Percentiles rank a stretch among this genome's conserved stretches.
These are phyloP conservation scores for Stephanodiscus triporus DNA, from an alignment of 108 stramenopile species.

Conservation along the genomic window DNA sequence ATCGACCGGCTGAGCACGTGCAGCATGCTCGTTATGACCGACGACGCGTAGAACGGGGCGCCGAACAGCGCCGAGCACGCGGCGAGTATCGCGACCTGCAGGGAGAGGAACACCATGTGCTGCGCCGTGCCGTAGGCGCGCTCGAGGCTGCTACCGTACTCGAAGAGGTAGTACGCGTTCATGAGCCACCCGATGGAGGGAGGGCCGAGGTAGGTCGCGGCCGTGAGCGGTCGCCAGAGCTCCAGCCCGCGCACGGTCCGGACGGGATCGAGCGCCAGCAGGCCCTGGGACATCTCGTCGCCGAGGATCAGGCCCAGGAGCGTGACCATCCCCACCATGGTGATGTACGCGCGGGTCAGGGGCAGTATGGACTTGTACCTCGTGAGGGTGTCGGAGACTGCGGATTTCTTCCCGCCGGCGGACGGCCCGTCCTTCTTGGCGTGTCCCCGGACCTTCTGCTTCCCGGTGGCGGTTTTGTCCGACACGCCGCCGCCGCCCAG, in stretches of 20 bases:
- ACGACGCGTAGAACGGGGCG: constrained; percentile 79
- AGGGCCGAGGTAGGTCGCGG: constrained; percentile 84
- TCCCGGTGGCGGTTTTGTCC: constrained; percentile 59
- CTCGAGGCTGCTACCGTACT: constrained; percentile 87
- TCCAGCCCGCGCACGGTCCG: constrained; percentile 78
- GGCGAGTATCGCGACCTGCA: constrained; percentile 66
- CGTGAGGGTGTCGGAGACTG: constrained; percentile 52
- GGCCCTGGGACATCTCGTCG: constrained; percentile 80
- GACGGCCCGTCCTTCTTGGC: constrained; percentile 33
- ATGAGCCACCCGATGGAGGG: constrained; percentile 87
- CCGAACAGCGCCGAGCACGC: constrained; percentile 68
- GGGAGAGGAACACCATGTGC: constrained; percentile 70
- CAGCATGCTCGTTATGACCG: constrained; percentile 87
- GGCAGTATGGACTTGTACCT: constrained; percentile 83
- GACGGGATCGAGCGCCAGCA: constrained; percentile 83
- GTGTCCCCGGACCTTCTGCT: constrained; percentile 50
- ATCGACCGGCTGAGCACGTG: constrained; percentile 85
- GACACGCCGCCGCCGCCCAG: constrained; percentile 34
- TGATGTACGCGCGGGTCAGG: constrained; percentile 83
- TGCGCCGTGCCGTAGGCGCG: constrained; percentile 83
- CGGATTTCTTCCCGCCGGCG: constrained; percentile 46
- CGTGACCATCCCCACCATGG: constrained; percentile 69
- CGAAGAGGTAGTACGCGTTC: constrained; percentile 84
- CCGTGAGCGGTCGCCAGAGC: constrained; percentile 86
- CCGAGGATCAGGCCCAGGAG: constrained; percentile 76